phyloP scores from a whole-genome alignment of 345 rosid species.

The Camelina neglecta region DNA sequence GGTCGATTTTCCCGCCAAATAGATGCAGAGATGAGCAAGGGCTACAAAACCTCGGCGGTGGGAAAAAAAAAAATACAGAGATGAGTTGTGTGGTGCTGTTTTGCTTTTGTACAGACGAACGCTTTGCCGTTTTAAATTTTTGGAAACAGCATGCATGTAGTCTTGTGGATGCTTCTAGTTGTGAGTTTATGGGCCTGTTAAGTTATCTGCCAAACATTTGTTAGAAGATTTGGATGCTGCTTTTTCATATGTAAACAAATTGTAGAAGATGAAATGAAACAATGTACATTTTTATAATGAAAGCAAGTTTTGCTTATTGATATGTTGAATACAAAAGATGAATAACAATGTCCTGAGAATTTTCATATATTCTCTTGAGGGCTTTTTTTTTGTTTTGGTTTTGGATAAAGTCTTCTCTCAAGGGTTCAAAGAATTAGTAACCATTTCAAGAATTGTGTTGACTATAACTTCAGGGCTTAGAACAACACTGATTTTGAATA shows the following conservation, averaged over 20 bases:
- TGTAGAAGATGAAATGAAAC: not conserved
- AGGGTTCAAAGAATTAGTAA: slow-evolving; percentile 6
- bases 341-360: not conserved
- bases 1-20: slow-evolving; percentile 40
- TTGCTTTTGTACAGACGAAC: not conserved
- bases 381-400: too few relatives aligned
- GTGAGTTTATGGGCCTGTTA: not conserved
- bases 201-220: not conserved
- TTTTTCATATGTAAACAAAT: not conserved
- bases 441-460: slow-evolving; percentile 34
- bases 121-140: not conserved
- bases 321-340: not conserved
- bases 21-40: not conserved
- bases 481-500: slow-evolving; percentile 62
- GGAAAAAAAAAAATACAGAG: not conserved
- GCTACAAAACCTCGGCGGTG: slow-evolving; percentile 10
- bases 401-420: not conserved
- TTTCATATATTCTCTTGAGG: too few relatives aligned
- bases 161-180: too few relatives aligned
- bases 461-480: slow-evolving; percentile 55
- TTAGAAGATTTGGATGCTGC: too few relatives aligned
- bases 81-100: not conserved
- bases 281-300: not conserved
- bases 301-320: slow-evolving; percentile 8
- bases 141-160: not conserved